Conservation (phyloP, 768 basidiomycete species). For the Boletus tomentosulus region DNA sequence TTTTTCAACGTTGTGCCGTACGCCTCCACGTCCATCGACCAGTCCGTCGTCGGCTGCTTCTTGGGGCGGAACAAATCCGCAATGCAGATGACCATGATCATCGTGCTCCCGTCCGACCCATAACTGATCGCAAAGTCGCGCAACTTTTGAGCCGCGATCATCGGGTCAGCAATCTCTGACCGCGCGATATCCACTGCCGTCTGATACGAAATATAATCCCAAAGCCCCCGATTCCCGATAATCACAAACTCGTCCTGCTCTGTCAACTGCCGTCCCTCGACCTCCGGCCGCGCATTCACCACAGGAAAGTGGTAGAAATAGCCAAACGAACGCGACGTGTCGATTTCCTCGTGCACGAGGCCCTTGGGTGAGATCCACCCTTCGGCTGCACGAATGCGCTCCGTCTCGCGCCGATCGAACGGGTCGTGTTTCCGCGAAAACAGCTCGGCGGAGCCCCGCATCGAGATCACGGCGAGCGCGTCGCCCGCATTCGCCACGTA, state of each 20-base stretch:
- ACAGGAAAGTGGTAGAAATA: slow-evolving; percentile 87
- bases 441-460: slow-evolving; percentile 65
- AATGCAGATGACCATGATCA: slow-evolving; percentile 96
- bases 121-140: slow-evolving; percentile 97
- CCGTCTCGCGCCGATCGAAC: slow-evolving; percentile 78
- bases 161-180: slow-evolving; percentile 60
- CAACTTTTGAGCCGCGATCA: slow-evolving; percentile 94
- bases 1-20: slow-evolving; percentile 27
- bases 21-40: slow-evolving; percentile 36
- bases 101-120: slow-evolving; percentile 87
- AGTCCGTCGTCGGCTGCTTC: slow-evolving; percentile 35
- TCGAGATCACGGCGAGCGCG: slow-evolving; percentile 81
- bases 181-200: slow-evolving; percentile 95
- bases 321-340: slow-evolving; percentile 91
- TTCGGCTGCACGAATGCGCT: slow-evolving; percentile 85
- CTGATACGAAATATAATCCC: slow-evolving; percentile 93
- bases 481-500: slow-evolving; percentile 91
- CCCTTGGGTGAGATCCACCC: slow-evolving; percentile 94
- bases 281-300: slow-evolving; percentile 84
- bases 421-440: slow-evolving; percentile 86
- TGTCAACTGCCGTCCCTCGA: slow-evolving; percentile 62
- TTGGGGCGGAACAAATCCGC: slow-evolving; percentile 68
- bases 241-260: slow-evolving; percentile 95
- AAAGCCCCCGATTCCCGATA: slow-evolving; percentile 87
- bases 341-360: slow-evolving; percentile 86